Base-by-base conservation (phyloP, 164 flowering plant species). In the Brasenia schreberi region DNA sequence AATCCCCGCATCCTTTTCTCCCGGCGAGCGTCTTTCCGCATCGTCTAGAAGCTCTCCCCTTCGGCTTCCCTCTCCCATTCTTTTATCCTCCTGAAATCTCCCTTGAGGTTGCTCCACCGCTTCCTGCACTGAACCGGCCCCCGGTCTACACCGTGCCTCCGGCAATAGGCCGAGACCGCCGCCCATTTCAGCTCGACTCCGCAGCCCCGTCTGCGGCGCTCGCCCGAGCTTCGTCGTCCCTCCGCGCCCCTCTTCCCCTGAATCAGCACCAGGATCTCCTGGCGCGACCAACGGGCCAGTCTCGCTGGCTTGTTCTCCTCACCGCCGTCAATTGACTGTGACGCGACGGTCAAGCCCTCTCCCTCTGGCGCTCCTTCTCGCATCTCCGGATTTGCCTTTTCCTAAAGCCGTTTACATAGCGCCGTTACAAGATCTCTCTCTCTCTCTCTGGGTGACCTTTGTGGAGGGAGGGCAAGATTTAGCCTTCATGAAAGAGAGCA, bases 81-180 rank as follows among this genome's bases (percentile, higher is more conserved):
- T 64, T 83, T 91, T 52, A 94, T 87, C 81, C 87, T 94, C 84
- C 83, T 89, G 65, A 66, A 94, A 65, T 94, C 98, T 0, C 97
- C 94, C 18, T 88, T 83, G 49, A 94, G 73, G 64, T 94, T 94
- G 75, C 98, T 87, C 97, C 97, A 94, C 67, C 98, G 52, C 72
- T 94, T 94, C 68, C 97, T 82, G 77, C 98, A 94, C 82, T 94
- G 98, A 5, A 89, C 90, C 19, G 97, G 87, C 14, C 91, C 95
- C 27, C 97, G 76, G 81, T 82, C 85, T 65, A 89, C 97, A 2
- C 99, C 99, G 45, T 88, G 89, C 49, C 79, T 70, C 60, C 73
- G 80, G 66, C 99, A 95, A 76, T 87, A 89, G 2, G 94, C 79
- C 0, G 99, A 88, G 0, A 95, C 89, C 17, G 90, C 76, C 0